Percentiles rank a stretch among this genome's conserved stretches.
Conservation (phyloP, 371 early-diverging fungal species). For the Apophysomyces trapeziformis region DNA sequence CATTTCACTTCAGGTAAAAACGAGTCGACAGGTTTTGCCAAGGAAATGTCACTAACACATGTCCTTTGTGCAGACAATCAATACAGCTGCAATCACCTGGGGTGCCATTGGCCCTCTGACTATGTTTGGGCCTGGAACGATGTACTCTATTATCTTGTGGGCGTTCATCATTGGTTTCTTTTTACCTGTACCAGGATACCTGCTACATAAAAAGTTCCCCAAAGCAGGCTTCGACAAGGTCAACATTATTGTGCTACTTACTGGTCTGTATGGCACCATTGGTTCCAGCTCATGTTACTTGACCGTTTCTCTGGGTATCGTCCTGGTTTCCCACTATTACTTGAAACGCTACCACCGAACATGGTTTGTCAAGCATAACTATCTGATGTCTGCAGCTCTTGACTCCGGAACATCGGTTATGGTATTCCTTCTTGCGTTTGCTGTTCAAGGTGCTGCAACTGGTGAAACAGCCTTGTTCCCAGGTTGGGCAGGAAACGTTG, state of each 20-base stretch:
- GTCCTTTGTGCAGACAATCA: conserved; percentile 34
- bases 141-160: conserved; percentile 48
- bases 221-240: conserved; percentile 34
- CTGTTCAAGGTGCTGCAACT: conserved; percentile 52
- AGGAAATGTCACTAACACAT: not conserved
- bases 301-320: conserved; percentile 38
- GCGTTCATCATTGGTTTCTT: conserved; percentile 54
- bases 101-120: conserved; percentile 59
- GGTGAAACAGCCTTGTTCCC: conserved; percentile 45
- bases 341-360: conserved; percentile 39
- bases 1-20: conserved; percentile 36
- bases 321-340: conserved; percentile 51
- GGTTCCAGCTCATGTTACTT: conserved; percentile 48
- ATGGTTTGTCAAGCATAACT: conserved; percentile 62
- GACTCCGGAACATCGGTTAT: conserved; percentile 63
- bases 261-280: conserved; percentile 48
- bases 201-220: conserved; percentile 48
- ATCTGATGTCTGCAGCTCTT: conserved; percentile 58
- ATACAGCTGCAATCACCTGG: conserved; percentile 67
- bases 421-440: conserved; percentile 55
- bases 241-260: conserved; percentile 52
- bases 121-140: conserved; percentile 49
- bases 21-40: not conserved
- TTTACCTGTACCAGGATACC: conserved; percentile 52
- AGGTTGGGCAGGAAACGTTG: conserved; percentile 55